Percentiles rank a stretch among this genome's conserved stretches.
phyloP scores from a whole-genome alignment of 2,329 filamentous ascomycete genomes.

The Monosporascus sp. region DNA sequence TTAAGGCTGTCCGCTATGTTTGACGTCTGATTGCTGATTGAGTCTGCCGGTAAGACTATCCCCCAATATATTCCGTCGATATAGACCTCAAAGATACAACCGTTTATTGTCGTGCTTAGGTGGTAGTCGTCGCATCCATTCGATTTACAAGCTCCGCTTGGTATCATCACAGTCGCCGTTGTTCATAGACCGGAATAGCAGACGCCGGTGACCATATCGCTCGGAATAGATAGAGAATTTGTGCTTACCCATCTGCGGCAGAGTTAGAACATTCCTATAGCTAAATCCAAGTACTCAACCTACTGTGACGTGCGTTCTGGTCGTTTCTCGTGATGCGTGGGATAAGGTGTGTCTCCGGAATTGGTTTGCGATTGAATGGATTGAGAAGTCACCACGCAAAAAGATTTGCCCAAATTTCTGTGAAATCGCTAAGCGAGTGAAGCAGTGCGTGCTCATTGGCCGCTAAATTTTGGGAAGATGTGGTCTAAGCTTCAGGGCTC shows the following conservation, averaged over 20 bases:
- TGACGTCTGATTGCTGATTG: too few relatives aligned
- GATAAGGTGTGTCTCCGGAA: constrained; percentile 19
- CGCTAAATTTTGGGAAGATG: background rate
- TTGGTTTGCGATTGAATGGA: constrained; percentile 17
- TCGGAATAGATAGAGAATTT: constrained; percentile 10
- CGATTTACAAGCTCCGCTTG: too few relatives aligned
- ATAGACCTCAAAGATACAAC: too few relatives aligned
- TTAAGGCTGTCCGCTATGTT: too few relatives aligned
- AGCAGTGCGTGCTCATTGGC: background rate
- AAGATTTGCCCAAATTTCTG: constrained; percentile 23
- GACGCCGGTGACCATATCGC: constrained; percentile 13
- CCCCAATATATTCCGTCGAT: too few relatives aligned
- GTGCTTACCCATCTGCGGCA: constrained; percentile 25
- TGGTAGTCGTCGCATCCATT: too few relatives aligned
- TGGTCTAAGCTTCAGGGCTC: constrained; percentile 6
- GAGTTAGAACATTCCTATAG: constrained; percentile 13
- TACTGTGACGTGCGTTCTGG: constrained; percentile 41
- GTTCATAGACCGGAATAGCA: too few relatives aligned
- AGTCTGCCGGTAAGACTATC: too few relatives aligned
- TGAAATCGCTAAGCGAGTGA: constrained; percentile 7
- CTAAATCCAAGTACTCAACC: constrained; percentile 24
- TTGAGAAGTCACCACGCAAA: constrained; percentile 17
- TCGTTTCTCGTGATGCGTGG: constrained; percentile 36
- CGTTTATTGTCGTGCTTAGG: too few relatives aligned
- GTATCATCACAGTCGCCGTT: too few relatives aligned